Evolutionary conservation across 768 basidiomycete species (phyloP), one percentile per base, ranked within the genome.

Genomic region (Pleurotus djamor): DNA sequence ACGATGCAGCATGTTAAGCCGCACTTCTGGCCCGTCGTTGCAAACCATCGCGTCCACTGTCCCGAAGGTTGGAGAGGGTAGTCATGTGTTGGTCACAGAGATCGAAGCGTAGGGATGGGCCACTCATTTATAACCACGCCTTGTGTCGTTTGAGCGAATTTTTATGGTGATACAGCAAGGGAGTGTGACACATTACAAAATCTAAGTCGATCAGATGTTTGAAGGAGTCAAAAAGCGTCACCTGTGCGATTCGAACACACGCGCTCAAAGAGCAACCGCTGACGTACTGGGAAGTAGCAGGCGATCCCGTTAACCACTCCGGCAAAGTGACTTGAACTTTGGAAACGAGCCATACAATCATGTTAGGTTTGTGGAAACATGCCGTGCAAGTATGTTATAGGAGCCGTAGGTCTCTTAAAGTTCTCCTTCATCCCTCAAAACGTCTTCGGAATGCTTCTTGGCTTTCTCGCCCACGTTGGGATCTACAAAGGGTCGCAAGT

Each of bases 281-380:
- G 54, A 54, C 52, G 17, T 47, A 13, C 32, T 52, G 34, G 14
- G 10, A 10, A 13, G 48, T 68, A 68, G 67, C 66, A 68, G 67
- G 67, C 61, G 59, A 64, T 64, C 66, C 67, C 67, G 67, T 68
- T 66, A 66, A 68, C 67, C 67, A 68, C 66, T 67, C 66, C 66
- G 66, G 66, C 66, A 67, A 65, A 66, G 66, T 67, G 66, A 67
- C 67, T 16, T 54, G 28, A 44, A 4, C 38, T 28, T 28, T 1
- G 21, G 3, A 28, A 3, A 9, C n/a, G 41, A 43, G 41, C 41
- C 1, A n/a, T 9, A 10, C n/a, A 43, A 43, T n/a, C 41, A 9
- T 10, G 9, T 43, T 43, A n/a, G 41, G 9, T 9, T 43, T 43
- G 41, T 43, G 4, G 9, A 43, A 43, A 9, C 41, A 9, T 9